Conservation (phyloP, 441 rosid species). For the Pelargonium myrrhifolium region DNA sequence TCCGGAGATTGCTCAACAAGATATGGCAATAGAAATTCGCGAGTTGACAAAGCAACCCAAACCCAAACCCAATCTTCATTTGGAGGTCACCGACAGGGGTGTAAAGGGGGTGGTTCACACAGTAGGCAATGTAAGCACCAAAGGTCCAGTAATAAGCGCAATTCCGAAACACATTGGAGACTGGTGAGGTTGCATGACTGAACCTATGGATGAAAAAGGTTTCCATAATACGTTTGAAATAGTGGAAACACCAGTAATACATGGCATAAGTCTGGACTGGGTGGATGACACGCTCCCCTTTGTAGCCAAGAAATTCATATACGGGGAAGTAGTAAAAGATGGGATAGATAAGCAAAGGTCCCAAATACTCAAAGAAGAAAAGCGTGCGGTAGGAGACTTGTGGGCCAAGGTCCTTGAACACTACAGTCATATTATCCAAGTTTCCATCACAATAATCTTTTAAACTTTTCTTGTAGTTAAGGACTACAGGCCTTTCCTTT, state of each 20-base stretch:
- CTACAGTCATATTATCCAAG: slow-evolving; percentile 43
- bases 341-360: slow-evolving; percentile 80
- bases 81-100: slow-evolving; percentile 78
- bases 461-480: slow-evolving; percentile 60
- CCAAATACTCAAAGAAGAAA: slow-evolving; percentile 88
- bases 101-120: slow-evolving; percentile 81
- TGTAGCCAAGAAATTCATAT: slow-evolving; percentile 62
- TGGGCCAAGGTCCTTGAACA: slow-evolving; percentile 91
- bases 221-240: slow-evolving; percentile 84
- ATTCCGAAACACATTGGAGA: slow-evolving; percentile 79
- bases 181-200: slow-evolving; percentile 86
- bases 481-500: slow-evolving; percentile 60
- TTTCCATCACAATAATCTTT: slow-evolving; percentile 66
- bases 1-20: slow-evolving; percentile 67
- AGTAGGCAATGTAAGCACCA: slow-evolving; percentile 69
- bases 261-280: slow-evolving; percentile 90
- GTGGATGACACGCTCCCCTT: slow-evolving; percentile 46
- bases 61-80: slow-evolving; percentile 82
- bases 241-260: slow-evolving; percentile 92
- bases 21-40: slow-evolving; percentile 82
- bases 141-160: slow-evolving; percentile 92
- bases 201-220: slow-evolving; percentile 81
- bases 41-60: slow-evolving; percentile 69
- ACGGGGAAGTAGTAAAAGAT: slow-evolving; percentile 78
- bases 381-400: slow-evolving; percentile 92